Conservation (phyloP, 2,329 filamentous ascomycete genomes). For the Microsporum audouinii region DNA sequence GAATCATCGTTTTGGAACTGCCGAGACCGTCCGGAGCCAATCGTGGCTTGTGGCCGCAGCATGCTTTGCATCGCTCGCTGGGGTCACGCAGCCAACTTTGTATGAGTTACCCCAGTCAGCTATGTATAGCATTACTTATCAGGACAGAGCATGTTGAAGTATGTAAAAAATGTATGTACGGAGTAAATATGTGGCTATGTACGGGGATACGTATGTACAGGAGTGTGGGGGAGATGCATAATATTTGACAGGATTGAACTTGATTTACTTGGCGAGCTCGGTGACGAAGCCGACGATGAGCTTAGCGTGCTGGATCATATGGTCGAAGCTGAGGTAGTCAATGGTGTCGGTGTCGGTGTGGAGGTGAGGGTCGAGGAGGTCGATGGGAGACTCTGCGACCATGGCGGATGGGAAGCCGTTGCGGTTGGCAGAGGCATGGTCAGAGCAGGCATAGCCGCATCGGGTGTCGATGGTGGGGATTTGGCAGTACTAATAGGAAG, state of each 20-base stretch:
- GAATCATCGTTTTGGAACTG: neutral
- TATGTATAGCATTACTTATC: neutral
- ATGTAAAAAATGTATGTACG: neutral
- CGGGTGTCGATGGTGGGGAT: constrained; percentile 81
- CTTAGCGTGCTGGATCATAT: constrained; percentile 84
- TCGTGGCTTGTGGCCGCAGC: neutral
- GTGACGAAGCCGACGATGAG: constrained; percentile 74
- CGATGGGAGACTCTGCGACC: constrained; percentile 52
- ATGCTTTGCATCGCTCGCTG: neutral
- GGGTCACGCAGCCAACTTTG: neutral
- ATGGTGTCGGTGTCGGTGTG: constrained; percentile 63
- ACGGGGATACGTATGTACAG: neutral
- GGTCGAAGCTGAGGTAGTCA: constrained; percentile 64
- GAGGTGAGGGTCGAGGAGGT: constrained; percentile 56
- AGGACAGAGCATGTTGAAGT: neutral
- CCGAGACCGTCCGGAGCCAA: constrained; percentile 1
- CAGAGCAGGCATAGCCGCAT: constrained; percentile 72
- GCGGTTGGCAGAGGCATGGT: constrained; percentile 56
- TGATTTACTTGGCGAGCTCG: constrained; percentile 50
- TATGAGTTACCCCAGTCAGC: constrained; percentile 1
- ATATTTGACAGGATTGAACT: neutral
- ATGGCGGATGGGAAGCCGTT: constrained; percentile 57
- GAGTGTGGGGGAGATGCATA: neutral
- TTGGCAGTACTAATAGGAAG: constrained; percentile 57
- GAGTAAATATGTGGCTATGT: neutral